phyloP scores from a whole-genome alignment of 139 green algal species.

The Ettlia oleoabundans region DNA sequence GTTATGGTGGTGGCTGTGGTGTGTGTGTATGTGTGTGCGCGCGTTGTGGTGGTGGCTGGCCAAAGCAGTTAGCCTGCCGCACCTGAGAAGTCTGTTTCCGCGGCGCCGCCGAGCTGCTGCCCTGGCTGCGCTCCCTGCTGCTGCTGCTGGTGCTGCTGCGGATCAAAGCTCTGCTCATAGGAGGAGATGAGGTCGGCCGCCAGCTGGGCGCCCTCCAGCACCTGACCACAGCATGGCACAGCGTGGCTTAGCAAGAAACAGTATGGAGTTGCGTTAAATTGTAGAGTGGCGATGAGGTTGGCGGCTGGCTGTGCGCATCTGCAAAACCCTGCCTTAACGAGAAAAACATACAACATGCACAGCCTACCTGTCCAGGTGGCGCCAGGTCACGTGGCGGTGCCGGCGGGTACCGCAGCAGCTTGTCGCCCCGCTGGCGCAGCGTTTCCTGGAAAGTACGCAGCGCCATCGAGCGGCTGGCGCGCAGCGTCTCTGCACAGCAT shows the following conservation, averaged over 20 bases:
- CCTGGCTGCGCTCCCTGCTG: not conserved
- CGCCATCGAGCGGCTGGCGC: conserved; percentile 48
- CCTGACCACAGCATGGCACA: conserved; percentile 53
- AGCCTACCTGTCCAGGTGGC: conserved; percentile 65
- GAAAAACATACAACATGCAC: not conserved
- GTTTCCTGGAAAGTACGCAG: conserved; percentile 74
- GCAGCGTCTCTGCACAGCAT: conserved; percentile 54
- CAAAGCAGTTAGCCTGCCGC: no score
- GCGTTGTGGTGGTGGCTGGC: no score
- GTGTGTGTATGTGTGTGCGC: no score
- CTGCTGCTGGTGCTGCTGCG: no score
- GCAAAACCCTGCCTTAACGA: no score
- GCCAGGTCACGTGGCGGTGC: conserved; percentile 69
- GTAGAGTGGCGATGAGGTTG: no score
- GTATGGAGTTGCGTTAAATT: no score
- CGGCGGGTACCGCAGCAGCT: conserved; percentile 73
- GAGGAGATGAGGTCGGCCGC: conserved; percentile 70
- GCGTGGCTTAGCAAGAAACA: no score
- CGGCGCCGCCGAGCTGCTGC: not conserved
- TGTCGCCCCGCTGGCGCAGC: conserved; percentile 67
- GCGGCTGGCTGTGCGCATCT: no score
- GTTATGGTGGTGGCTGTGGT: no score
- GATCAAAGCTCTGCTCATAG: conserved; percentile 66
- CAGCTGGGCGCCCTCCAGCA: conserved; percentile 64
- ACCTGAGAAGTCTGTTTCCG: conserved; percentile 39